Conservation (phyloP, 345 rosid genomes). For the Euphorbia tirucalli region DNA sequence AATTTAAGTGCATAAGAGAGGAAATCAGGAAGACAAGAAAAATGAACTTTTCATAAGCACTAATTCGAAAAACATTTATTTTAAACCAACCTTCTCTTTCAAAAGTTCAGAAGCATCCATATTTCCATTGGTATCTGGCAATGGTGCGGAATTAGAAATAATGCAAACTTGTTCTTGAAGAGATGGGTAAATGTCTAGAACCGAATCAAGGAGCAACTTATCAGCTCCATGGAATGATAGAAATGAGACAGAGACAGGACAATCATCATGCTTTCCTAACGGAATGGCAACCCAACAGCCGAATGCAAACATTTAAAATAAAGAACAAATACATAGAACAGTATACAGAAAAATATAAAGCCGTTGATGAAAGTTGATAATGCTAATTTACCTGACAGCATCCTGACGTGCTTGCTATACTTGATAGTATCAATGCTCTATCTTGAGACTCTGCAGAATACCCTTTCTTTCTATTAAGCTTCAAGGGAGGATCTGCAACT, state of each 20-base stretch:
- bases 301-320: conserved; percentile 12
- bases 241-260: conserved; percentile 75
- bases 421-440: conserved; percentile 51
- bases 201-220: conserved; percentile 87
- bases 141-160: conserved; percentile 51
- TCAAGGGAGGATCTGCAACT: conserved; percentile 60
- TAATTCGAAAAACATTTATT: background rate
- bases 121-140: conserved; percentile 47
- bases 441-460: conserved; percentile 53
- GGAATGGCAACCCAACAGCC: conserved; percentile 70
- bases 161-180: conserved; percentile 71
- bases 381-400: conserved; percentile 71
- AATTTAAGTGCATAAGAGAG: background rate
- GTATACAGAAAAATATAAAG: conserved; percentile 1
- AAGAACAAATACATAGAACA: conserved; percentile 12
- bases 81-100: conserved; percentile 73
- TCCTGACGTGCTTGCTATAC: conserved; percentile 90
- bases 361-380: conserved; percentile 15
- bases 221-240: conserved; percentile 77
- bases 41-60: background rate
- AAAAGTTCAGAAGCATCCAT: conserved; percentile 73
- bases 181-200: conserved; percentile 66
- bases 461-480: conserved; percentile 58
- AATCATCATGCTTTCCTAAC: conserved; percentile 63
- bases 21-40: background rate